Evolutionary conservation across 768 basidiomycete species (phyloP).

Genomic region (Lactarius trivialis): DNA sequence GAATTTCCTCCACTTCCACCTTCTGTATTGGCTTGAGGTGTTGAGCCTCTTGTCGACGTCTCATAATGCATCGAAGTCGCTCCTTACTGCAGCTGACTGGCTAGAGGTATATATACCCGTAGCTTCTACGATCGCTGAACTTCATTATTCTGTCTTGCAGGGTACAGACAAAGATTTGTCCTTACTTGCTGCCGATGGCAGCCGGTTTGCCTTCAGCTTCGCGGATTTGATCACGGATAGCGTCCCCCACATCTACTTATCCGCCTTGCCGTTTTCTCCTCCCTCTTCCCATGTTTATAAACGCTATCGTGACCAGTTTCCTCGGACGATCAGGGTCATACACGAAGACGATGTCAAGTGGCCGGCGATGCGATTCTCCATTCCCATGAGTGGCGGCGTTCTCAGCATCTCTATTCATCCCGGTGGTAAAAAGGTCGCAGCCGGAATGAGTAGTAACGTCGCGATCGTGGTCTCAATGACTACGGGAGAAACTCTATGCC

Average conservation of each 20-base stretch:
- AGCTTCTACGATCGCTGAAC: neutral
- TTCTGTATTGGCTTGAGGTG: slow-evolving; percentile 38
- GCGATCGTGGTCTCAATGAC: neutral
- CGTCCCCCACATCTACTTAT: slow-evolving; percentile 18
- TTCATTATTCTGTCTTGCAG: neutral
- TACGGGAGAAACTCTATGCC: slow-evolving; percentile 4
- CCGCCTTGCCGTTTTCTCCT: slow-evolving; percentile 17
- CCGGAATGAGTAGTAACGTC: neutral
- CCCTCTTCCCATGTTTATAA: slow-evolving; percentile 10
- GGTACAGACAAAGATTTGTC: slow-evolving; percentile 9
- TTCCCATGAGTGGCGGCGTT: slow-evolving; percentile 6
- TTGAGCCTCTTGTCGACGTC: slow-evolving; percentile 26
- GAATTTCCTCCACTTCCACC: slow-evolving; percentile 24
- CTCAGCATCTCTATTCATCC: slow-evolving; percentile 23
- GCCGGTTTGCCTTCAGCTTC: slow-evolving; percentile 17
- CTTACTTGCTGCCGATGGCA: slow-evolving; percentile 12
- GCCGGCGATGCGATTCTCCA: slow-evolving; percentile 22
- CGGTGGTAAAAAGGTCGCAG: slow-evolving; percentile 20
- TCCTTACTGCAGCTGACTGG: slow-evolving; percentile 17
- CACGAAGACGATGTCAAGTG: slow-evolving; percentile 11
- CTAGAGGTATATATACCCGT: slow-evolving; percentile 6
- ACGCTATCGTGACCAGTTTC: slow-evolving; percentile 14
- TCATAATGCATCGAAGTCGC: slow-evolving; percentile 19
- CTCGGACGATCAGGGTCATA: slow-evolving; percentile 1
- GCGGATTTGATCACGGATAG: slow-evolving; percentile 11